Conservation (phyloP, 768 basidiomycete genomes). For the Termitomyces sp. region DNA sequence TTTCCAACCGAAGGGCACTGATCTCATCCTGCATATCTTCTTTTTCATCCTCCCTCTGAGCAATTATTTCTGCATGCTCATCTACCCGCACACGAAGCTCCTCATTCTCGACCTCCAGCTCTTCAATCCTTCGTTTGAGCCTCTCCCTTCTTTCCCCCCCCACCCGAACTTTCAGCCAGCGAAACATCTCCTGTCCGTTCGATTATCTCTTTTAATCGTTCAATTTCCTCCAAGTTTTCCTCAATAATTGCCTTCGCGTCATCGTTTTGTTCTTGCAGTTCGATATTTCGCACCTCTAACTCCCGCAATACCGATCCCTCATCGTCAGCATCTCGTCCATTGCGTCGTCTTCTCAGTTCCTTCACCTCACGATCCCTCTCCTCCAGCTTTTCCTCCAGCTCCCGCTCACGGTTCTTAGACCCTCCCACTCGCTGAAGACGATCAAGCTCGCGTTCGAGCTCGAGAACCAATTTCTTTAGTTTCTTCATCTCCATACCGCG, state of each 20-base stretch:
- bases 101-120: slow-evolving; percentile 61
- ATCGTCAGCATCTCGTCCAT: slow-evolving; percentile 41
- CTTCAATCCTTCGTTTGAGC: slow-evolving; percentile 48
- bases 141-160: slow-evolving; percentile 40
- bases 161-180: slow-evolving; percentile 33
- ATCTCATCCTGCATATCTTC: slow-evolving; percentile 67
- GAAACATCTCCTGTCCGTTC: slow-evolving; percentile 50
- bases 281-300: slow-evolving; percentile 57
- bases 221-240: slow-evolving; percentile 84
- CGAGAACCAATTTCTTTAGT: slow-evolving; percentile 82
- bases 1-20: slow-evolving; percentile 57
- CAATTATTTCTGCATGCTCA: slow-evolving; percentile 54
- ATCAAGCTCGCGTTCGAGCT: slow-evolving; percentile 79
- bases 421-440: slow-evolving; percentile 53
- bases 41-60: slow-evolving; percentile 64
- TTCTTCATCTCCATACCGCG: slow-evolving; percentile 90
- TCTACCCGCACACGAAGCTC: slow-evolving; percentile 56
- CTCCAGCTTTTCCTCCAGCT: slow-evolving; percentile 73
- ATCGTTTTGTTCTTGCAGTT: slow-evolving; percentile 73
- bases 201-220: slow-evolving; percentile 65
- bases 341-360: slow-evolving; percentile 56
- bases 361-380: slow-evolving; percentile 69
- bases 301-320: slow-evolving; percentile 43
- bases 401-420: slow-evolving; percentile 55
- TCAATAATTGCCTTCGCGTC: slow-evolving; percentile 65